These are phyloP conservation scores for Cordyceps javanica DNA, from an alignment of 2,329 filamentous ascomycete genomes.

Conservation along the genomic window DNA sequence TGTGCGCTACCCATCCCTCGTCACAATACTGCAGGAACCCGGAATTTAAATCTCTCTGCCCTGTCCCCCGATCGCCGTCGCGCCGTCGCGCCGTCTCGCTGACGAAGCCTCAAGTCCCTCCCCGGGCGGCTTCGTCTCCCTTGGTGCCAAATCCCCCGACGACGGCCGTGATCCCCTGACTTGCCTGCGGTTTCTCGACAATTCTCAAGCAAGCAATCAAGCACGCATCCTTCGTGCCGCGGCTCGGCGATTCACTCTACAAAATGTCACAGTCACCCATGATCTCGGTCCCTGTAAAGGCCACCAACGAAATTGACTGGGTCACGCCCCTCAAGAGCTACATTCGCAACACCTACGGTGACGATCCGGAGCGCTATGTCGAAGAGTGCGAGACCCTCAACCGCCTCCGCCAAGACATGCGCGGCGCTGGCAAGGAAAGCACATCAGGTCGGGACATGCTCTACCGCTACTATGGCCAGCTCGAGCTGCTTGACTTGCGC, in stretches of 20 bases:
- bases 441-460: slow-evolving; percentile 87
- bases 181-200: background rate
- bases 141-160: slow-evolving; percentile 1
- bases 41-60: background rate
- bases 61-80: background rate
- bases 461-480: slow-evolving; percentile 95
- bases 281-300: slow-evolving; percentile 89
- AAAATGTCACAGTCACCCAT: slow-evolving; percentile 82
- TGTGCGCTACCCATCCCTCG: slow-evolving; percentile 12
- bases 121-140: background rate
- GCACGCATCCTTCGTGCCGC: background rate
- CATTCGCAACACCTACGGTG: slow-evolving; percentile 89
- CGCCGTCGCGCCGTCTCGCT: background rate
- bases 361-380: slow-evolving; percentile 91
- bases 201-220: too few relatives aligned
- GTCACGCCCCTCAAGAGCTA: slow-evolving; percentile 84
- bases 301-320: slow-evolving; percentile 98
- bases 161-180: background rate
- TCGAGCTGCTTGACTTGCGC: slow-evolving; percentile 86
- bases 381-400: slow-evolving; percentile 95
- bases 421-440: slow-evolving; percentile 93
- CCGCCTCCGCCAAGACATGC: slow-evolving; percentile 93
- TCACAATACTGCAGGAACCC: slow-evolving; percentile 6
- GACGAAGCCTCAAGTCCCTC: background rate
- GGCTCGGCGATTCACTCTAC: background rate